Percentiles rank a stretch among this genome's conserved stretches.
These are phyloP conservation scores for Claviceps pusilla DNA, from an alignment of 2,329 filamentous ascomycete species.

Conservation along the genomic window DNA sequence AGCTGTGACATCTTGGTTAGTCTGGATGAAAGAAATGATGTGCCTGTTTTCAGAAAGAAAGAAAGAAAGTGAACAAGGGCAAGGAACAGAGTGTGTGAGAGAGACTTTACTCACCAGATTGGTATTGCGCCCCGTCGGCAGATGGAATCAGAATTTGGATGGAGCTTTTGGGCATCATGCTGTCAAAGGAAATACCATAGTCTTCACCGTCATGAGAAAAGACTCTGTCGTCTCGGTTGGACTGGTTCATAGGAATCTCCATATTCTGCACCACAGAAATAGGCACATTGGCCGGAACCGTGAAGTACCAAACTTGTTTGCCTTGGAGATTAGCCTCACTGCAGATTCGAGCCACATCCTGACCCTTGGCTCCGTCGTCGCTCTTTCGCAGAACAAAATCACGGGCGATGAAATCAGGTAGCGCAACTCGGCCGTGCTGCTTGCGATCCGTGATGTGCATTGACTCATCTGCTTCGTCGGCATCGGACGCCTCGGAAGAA, in stretches of 20 bases:
- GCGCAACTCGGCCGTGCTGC: slow-evolving; percentile 19
- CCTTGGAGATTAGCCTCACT: slow-evolving; percentile 44
- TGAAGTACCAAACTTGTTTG: slow-evolving; percentile 72
- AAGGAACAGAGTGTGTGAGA: neutral
- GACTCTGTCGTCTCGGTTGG: slow-evolving; percentile 35
- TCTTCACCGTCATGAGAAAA: slow-evolving; percentile 49
- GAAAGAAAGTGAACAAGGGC: neutral
- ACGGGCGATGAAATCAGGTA: slow-evolving; percentile 32
- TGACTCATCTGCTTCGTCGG: slow-evolving; percentile 23
- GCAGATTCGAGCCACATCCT: slow-evolving; percentile 40
- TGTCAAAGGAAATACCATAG: slow-evolving; percentile 44
- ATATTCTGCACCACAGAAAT: slow-evolving; percentile 51
- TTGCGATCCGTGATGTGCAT: slow-evolving; percentile 23
- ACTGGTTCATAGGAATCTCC: slow-evolving; percentile 42
- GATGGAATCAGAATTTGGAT: slow-evolving; percentile 48
- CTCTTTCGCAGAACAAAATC: slow-evolving; percentile 40
- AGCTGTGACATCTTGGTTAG: slow-evolving; percentile 10
- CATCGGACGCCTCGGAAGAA: slow-evolving; percentile 10
- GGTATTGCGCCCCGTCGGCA: slow-evolving; percentile 38
- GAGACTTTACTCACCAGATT: slow-evolving; percentile 28
- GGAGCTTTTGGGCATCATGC: slow-evolving; percentile 31
- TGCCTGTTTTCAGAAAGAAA: neutral
- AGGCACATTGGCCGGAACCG: slow-evolving; percentile 54
- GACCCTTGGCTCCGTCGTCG: slow-evolving; percentile 21
- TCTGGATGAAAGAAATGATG: neutral